phyloP scores from a whole-genome alignment of 257 asterid species.

The Solanum piurae region DNA sequence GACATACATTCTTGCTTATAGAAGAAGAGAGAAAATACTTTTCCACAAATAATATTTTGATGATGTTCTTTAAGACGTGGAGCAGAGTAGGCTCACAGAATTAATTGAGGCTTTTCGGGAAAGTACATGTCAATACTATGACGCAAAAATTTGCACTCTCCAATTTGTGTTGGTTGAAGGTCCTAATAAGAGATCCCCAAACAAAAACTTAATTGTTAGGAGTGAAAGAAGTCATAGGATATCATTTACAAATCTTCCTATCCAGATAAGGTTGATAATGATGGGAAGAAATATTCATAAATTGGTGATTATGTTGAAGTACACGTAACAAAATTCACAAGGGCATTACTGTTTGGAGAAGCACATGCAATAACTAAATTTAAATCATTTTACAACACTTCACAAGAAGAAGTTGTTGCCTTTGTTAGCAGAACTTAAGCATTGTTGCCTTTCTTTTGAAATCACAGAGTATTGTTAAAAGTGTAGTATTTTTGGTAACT shows the following conservation, averaged over 20 bases:
- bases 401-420: too few species aligned
- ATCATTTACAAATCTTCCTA: slow-evolving; percentile 35
- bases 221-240: slow-evolving; percentile 91
- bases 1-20: slow-evolving; percentile 97
- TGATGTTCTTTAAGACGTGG: slow-evolving; percentile 66
- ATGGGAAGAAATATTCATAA: slow-evolving; percentile 38
- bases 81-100: slow-evolving; percentile 79
- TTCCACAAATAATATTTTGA: slow-evolving; percentile 81
- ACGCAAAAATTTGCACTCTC: slow-evolving; percentile 55
- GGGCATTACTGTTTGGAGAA: slow-evolving; percentile 75
- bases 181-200: slow-evolving; percentile 81
- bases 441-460: too few species aligned
- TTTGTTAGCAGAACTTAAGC: too few species aligned
- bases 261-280: slow-evolving; percentile 42
- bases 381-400: too few species aligned
- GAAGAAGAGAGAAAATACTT: slow-evolving; percentile 95
- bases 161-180: slow-evolving; percentile 91
- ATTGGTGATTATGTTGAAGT: slow-evolving; percentile 80
- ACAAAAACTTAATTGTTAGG: slow-evolving; percentile 78
- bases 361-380: too few species aligned
- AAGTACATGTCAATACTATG: slow-evolving; percentile 72
- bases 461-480: too few species aligned
- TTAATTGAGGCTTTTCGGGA: slow-evolving; percentile 66
- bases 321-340: slow-evolving; percentile 46
- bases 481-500: too few species aligned